Base-by-base conservation (phyloP, 805 yeast genomes). In the Lachancea waltii region DNA sequence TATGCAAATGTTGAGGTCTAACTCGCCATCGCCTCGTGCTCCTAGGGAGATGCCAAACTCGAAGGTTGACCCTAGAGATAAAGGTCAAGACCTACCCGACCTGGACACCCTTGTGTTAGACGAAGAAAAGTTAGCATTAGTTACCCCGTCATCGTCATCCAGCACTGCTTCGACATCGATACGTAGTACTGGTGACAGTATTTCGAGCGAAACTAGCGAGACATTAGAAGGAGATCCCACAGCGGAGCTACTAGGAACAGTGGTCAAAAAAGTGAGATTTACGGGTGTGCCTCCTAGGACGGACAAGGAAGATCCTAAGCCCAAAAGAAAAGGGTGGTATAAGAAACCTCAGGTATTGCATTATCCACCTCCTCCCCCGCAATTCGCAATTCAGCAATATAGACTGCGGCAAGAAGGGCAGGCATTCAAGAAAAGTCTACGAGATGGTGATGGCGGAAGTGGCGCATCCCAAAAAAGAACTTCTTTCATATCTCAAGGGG, bases 321-420 rank as follows among this genome's bases (percentile, higher is more conserved):
- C 65, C 2, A 58, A 54, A 19, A 58, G 51, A 33, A 50, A 50
- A 32, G 64, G 65, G 1, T 61, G 65, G 65, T 60, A 59, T 40
- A 58, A 56, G 35, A 61, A 61, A 23, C 65, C 65, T 0, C 56
- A 60, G 5, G 56, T 56, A 3, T 35, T 61, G 11, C 59, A 57
- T 35, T 60, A 60, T 33, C 57, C 63, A 22, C 50, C 54, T 7
- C 60, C 63, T 14, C 47, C 53, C 2, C 38, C 38, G 14, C 50
- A 38, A 24, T 32, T 36, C 22, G 42, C 46, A 16, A 15, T 43
- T 20, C 48, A 40, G 34, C 45, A 49, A 30, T 45, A 43, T 28
- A 49, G 45, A 29, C 36, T 50, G 23, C 50, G 53, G 8, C 58
- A 54, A 38, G 65, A 61, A 45, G 65, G 65, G 23, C 46, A 54